A percentile compares a stretch with the other conserved stretches of the same genome.
These are phyloP conservation scores for Barnettozyma botsteinii DNA, from an alignment of 805 yeast genomes.

Conservation along the genomic window DNA sequence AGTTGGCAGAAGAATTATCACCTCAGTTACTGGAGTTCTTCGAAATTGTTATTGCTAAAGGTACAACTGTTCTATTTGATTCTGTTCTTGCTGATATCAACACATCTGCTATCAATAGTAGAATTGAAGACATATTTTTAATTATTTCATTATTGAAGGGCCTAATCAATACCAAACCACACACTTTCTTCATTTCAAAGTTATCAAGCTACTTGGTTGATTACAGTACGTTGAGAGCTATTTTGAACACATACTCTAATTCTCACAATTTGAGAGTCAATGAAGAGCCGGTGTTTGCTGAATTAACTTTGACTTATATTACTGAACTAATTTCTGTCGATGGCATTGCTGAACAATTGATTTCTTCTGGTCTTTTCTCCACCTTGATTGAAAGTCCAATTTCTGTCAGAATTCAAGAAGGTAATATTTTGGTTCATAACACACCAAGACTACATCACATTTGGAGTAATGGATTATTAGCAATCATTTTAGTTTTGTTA, in stretches of 20 bases:
- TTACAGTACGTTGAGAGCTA: slow-evolving; percentile 54
- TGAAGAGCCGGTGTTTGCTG: slow-evolving; percentile 67
- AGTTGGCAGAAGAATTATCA: slow-evolving; percentile 41
- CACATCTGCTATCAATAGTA: slow-evolving; percentile 34
- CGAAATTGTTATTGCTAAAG: slow-evolving; percentile 57
- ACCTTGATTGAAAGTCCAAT: slow-evolving; percentile 70
- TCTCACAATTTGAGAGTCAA: slow-evolving; percentile 56
- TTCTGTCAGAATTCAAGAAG: slow-evolving; percentile 60
- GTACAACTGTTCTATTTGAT: slow-evolving; percentile 53
- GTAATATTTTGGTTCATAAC: slow-evolving; percentile 47
- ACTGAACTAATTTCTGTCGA: slow-evolving; percentile 61
- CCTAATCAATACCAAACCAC: slow-evolving; percentile 44
- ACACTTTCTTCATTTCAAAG: slow-evolving; percentile 41
- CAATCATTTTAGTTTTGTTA: slow-evolving; percentile 55
- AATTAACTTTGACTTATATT: slow-evolving; percentile 59
- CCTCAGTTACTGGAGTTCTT: slow-evolving; percentile 52
- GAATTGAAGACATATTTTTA: slow-evolving; percentile 59
- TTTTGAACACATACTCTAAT: slow-evolving; percentile 60
- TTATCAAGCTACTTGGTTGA: slow-evolving; percentile 49
- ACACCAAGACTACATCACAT: slow-evolving; percentile 58
- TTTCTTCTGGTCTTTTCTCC: slow-evolving; percentile 58
- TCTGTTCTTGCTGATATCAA: slow-evolving; percentile 52
- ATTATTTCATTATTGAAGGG: slow-evolving; percentile 60
- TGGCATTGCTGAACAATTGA: slow-evolving; percentile 59
- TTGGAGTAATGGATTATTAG: slow-evolving; percentile 84